phyloP scores from a whole-genome alignment of 2,329 filamentous ascomycete genomes.

The Cyanodermella asteris region DNA sequence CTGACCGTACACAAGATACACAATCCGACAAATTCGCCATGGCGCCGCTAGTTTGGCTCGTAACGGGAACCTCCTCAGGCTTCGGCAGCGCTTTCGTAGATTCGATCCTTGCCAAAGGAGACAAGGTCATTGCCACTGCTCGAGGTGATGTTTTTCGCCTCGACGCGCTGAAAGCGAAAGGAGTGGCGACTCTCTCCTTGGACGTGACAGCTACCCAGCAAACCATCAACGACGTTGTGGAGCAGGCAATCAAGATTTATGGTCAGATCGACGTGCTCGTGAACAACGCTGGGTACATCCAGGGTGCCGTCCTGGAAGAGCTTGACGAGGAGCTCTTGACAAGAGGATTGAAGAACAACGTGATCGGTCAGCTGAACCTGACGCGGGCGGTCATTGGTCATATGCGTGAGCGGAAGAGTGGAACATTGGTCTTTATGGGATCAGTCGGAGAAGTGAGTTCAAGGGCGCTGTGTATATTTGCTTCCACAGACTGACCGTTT shows the following conservation, averaged over 20 bases:
- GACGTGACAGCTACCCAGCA: conserved; percentile 24
- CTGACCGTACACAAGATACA: too few relatives aligned
- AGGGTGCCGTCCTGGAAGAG: conserved; percentile 11
- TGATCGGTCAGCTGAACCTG: conserved; percentile 8
- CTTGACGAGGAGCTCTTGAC: conserved; percentile 5
- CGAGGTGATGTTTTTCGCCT: conserved; percentile 11
- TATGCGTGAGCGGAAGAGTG: conserved; percentile 8
- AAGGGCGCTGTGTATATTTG: conserved; percentile 1
- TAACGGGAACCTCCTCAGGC: conserved; percentile 30
- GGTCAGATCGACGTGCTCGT: conserved; percentile 26
- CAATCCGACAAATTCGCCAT: too few relatives aligned
- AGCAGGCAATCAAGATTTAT: conserved; percentile 13
- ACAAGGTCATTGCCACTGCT: conserved; percentile 30
- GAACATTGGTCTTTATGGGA: conserved; percentile 9
- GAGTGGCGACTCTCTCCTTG: conserved; percentile 23
- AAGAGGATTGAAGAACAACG: conserved; percentile 17
- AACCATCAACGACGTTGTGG: conserved; percentile 17
- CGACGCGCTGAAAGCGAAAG: conserved; percentile 19
- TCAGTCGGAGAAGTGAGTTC: conserved; percentile 5
- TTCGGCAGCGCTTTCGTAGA: conserved; percentile 26
- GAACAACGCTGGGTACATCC: conserved; percentile 22
- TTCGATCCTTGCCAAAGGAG: conserved; percentile 22
- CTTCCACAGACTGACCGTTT: conserved; percentile 2
- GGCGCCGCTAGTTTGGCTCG: conserved; percentile 26
- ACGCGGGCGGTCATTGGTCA: conserved; percentile 9